phyloP scores from a whole-genome alignment of 1,284 basidiomycete species.

The Melanopsichium pennsylvanicum region DNA sequence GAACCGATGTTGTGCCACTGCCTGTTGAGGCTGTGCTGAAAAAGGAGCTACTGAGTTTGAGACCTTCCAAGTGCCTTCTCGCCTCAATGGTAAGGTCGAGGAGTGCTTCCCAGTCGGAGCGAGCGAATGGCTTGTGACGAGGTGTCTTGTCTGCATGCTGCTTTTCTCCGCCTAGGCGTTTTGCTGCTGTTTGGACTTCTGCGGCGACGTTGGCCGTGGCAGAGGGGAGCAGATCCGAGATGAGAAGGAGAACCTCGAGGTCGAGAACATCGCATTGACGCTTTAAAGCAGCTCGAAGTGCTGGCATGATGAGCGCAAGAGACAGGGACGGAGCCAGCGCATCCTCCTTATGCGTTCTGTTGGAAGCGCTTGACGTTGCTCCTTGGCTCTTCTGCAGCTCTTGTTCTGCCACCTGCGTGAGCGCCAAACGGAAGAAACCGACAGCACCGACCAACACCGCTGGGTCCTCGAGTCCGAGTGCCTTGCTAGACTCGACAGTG shows the following conservation, averaged over 20 bases:
- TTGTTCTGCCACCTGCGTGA: constrained; percentile 47
- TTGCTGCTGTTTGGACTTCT: constrained; percentile 2
- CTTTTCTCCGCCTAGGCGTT: constrained; percentile 9
- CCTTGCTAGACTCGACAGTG: not conserved
- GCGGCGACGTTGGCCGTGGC: not conserved
- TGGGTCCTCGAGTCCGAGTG: constrained; percentile 32
- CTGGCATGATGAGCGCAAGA: constrained; percentile 53
- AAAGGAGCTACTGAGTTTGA: constrained; percentile 31
- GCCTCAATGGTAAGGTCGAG: constrained; percentile 57
- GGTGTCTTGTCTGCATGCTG: constrained; percentile 1
- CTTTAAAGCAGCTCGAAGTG: constrained; percentile 55
- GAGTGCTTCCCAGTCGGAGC: constrained; percentile 59
- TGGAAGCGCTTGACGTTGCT: constrained; percentile 1
- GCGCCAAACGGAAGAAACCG: constrained; percentile 52
- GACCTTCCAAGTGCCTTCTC: constrained; percentile 53
- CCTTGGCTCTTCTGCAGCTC: constrained; percentile 35
- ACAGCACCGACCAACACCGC: constrained; percentile 59
- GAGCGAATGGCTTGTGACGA: constrained; percentile 13
- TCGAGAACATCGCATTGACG: constrained; percentile 56
- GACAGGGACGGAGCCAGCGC: constrained; percentile 50
- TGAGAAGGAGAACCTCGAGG: constrained; percentile 56
- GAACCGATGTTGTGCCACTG: constrained; percentile 3
- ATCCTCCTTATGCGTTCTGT: constrained; percentile 40
- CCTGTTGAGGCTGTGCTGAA: constrained; percentile 8
- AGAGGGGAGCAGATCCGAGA: constrained; percentile 51